Evolutionary conservation across 768 basidiomycete species (phyloP).

Genomic region (Phylloporus rhodoxanthus): DNA sequence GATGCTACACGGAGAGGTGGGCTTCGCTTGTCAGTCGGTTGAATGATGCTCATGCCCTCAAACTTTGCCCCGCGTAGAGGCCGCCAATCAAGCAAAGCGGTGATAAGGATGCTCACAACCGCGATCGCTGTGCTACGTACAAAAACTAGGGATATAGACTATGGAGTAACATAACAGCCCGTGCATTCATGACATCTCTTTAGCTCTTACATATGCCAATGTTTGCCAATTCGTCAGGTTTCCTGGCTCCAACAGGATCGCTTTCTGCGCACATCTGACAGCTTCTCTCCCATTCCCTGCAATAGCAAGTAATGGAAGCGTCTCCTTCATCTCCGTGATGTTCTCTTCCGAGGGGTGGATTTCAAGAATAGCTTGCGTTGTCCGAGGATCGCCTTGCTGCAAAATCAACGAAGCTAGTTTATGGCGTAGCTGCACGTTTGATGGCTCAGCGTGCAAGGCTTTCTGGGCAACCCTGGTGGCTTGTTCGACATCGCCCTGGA

Average conservation of each 20-base stretch:
- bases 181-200: not conserved
- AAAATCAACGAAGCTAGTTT: conserved; percentile 52
- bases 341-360: conserved; percentile 27
- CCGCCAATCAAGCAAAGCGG: conserved; percentile 25
- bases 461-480: conserved; percentile 49
- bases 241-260: conserved; percentile 51
- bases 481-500: conserved; percentile 43
- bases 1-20: conserved; percentile 94
- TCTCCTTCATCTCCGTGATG: conserved; percentile 34
- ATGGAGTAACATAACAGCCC: too few species aligned
- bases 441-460: conserved; percentile 53
- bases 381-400: conserved; percentile 38
- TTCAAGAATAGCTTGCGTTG: conserved; percentile 45
- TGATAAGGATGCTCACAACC: too few species aligned
- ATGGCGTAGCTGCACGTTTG: conserved; percentile 41
- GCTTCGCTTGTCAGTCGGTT: conserved; percentile 9
- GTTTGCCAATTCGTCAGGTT: conserved; percentile 50
- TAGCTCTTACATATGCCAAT: conserved; percentile 48
- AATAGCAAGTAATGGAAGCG: conserved; percentile 48
- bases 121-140: conserved; percentile 3
- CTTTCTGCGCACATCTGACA: conserved; percentile 38
- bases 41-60: conserved; percentile 2
- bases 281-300: conserved; percentile 33
- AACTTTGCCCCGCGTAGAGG: conserved; percentile 27
- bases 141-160: too few species aligned